A percentile compares a stretch with the other conserved stretches of the same genome.
These are phyloP conservation scores for Stachybotrys chlorohalonatus DNA, from an alignment of 2,329 filamentous ascomycete species.

Conservation along the genomic window DNA sequence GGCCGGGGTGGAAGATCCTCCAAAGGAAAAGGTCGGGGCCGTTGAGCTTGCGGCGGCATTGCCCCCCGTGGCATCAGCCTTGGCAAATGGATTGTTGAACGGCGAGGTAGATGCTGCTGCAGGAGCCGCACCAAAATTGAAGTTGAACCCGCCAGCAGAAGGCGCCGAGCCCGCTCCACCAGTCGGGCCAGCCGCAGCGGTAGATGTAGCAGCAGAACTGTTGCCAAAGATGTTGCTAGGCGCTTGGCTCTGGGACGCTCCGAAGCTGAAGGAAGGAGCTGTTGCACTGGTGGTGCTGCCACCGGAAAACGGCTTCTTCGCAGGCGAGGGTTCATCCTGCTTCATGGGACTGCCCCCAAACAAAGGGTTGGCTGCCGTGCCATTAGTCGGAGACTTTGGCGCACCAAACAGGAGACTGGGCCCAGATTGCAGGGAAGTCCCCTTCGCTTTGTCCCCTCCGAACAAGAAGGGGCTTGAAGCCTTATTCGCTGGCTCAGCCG, in stretches of 20 bases:
- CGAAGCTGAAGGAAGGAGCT: conserved; percentile 26
- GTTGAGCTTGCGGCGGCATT: conserved; percentile 13
- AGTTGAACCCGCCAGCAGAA: conserved; percentile 15
- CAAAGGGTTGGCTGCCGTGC: conserved; percentile 14
- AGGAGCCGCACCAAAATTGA: conserved; percentile 19
- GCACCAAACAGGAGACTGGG: conserved; percentile 29
- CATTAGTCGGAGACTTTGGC: conserved; percentile 22
- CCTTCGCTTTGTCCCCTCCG: conserved; percentile 19
- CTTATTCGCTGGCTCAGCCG: conserved; percentile 9
- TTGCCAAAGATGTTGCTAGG: conserved; percentile 29
- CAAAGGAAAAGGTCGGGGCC: conserved; percentile 28
- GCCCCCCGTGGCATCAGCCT: conserved; percentile 13
- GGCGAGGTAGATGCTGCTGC: conserved; percentile 13
- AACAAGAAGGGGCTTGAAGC: conserved; percentile 22
- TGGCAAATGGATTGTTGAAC: conserved; percentile 32
- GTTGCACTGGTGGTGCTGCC: conserved; percentile 11
- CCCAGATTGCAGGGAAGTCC: conserved; percentile 11
- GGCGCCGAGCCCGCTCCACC: conserved; percentile 6
- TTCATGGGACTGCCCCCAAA: conserved; percentile 36
- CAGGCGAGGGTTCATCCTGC: conserved; percentile 29
- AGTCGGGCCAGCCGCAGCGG: conserved; percentile 2
- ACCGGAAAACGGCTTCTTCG: conserved; percentile 24
- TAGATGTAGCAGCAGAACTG: conserved; percentile 12
- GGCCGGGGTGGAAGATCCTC: conserved; percentile 15
- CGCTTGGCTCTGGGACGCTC: conserved; percentile 11